phyloP scores from a whole-genome alignment of 106 monocot species.

The Gastrodia elata region DNA sequence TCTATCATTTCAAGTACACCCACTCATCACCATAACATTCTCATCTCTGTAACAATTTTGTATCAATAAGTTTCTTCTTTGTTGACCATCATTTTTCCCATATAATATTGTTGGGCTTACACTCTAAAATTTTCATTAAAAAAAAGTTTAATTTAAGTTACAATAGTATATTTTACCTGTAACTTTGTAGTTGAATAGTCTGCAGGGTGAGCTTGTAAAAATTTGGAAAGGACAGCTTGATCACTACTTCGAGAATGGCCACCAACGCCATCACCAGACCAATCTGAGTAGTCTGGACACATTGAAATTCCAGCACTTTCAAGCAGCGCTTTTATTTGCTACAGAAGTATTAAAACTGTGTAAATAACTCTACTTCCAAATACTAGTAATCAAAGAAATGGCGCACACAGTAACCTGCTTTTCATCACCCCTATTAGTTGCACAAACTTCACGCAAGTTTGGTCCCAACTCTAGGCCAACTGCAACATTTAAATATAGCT shows the following conservation, averaged over 20 bases:
- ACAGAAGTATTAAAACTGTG: slow-evolving; percentile 6
- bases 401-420: slow-evolving; percentile 45
- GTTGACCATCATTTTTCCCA: no score
- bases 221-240: slow-evolving; percentile 72
- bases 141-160: background rate
- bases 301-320: slow-evolving; percentile 64
- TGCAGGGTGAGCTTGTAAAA: slow-evolving; percentile 72
- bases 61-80: no score
- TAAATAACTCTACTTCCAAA: background rate
- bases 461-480: slow-evolving; percentile 53
- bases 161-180: slow-evolving; percentile 42
- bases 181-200: slow-evolving; percentile 82
- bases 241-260: slow-evolving; percentile 59
- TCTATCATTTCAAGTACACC: no score
- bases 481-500: slow-evolving; percentile 14
- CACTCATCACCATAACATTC: no score
- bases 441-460: slow-evolving; percentile 80
- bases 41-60: no score
- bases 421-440: slow-evolving; percentile 86
- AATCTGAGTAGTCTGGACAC: slow-evolving; percentile 77
- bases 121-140: no score
- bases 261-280: slow-evolving; percentile 54
- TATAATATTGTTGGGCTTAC: no score
- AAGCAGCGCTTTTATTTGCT: slow-evolving; percentile 94
- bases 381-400: background rate